phyloP scores from a whole-genome alignment of 2,329 filamentous ascomycete genomes.

The Microdochium bolleyi region DNA sequence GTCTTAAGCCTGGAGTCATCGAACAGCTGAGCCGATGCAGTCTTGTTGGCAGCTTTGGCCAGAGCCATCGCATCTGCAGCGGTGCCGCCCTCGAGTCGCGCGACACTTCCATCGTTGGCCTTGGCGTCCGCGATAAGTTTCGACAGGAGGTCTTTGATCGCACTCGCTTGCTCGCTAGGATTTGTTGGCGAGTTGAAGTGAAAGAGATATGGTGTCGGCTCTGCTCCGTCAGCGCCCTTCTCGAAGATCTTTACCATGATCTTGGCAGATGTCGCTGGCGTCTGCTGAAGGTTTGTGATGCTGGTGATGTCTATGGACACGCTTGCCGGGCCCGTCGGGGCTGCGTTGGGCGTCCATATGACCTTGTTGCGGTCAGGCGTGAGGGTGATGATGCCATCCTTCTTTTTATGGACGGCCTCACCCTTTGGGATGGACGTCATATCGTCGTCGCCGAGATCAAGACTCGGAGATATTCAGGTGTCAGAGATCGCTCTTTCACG shows the following conservation, averaged over 20 bases:
- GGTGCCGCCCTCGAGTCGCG: conserved; percentile 28
- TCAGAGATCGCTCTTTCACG: neutral
- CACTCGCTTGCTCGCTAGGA: conserved; percentile 76
- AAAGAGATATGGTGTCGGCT: conserved; percentile 71
- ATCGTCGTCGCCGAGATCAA: conserved; percentile 1
- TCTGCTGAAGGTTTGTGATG: conserved; percentile 89
- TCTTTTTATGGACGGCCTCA: conserved; percentile 84
- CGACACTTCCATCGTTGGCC: conserved; percentile 39
- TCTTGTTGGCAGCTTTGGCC: conserved; percentile 57
- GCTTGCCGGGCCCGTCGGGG: conserved; percentile 50
- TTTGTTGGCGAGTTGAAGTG: conserved; percentile 73
- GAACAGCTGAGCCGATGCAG: conserved; percentile 59
- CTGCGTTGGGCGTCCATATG: conserved; percentile 69
- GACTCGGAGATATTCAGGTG: neutral
- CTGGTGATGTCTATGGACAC: conserved; percentile 65
- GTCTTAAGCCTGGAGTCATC: conserved; percentile 71
- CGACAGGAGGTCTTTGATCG: conserved; percentile 75
- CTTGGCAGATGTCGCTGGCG: conserved; percentile 77
- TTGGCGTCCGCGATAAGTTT: conserved; percentile 67
- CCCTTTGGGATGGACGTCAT: conserved; percentile 56
- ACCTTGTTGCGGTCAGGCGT: conserved; percentile 66
- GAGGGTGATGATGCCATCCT: conserved; percentile 77
- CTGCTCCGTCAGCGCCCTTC: conserved; percentile 49
- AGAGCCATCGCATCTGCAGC: conserved; percentile 67
- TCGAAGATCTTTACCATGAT: conserved; percentile 92